These are phyloP conservation scores for Erysimum pusillum DNA, from an alignment of 441 rosid genomes.

Conservation along the genomic window DNA sequence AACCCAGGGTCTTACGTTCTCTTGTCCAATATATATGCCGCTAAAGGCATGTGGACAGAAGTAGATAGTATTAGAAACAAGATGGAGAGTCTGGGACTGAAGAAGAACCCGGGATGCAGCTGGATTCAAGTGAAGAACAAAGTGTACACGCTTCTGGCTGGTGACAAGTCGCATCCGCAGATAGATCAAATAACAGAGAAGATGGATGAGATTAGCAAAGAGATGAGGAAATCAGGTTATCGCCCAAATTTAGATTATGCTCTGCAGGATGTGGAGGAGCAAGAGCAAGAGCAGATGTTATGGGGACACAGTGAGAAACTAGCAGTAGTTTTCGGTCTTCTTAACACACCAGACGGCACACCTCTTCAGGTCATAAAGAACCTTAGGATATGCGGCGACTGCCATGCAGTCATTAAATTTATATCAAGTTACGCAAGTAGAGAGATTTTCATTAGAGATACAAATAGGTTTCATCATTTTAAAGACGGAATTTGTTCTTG, in stretches of 20 bases:
- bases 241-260: constrained; percentile 53
- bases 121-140: constrained; percentile 66
- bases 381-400: constrained; percentile 73
- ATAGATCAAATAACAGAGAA: constrained; percentile 56
- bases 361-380: constrained; percentile 68
- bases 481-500: constrained; percentile 70
- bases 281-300: constrained; percentile 64
- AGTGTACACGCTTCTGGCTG: constrained; percentile 67
- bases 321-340: constrained; percentile 66
- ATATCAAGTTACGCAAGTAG: constrained; percentile 57
- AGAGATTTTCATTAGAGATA: constrained; percentile 65
- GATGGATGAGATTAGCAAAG: constrained; percentile 54
- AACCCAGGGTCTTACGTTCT: constrained; percentile 68
- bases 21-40: constrained; percentile 67
- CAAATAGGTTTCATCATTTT: constrained; percentile 73
- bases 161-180: constrained; percentile 65
- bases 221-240: constrained; percentile 59
- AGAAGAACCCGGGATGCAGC: constrained; percentile 73
- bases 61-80: constrained; percentile 58
- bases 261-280: constrained; percentile 67
- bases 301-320: constrained; percentile 73
- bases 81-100: constrained; percentile 60
- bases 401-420: constrained; percentile 65
- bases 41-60: constrained; percentile 61
- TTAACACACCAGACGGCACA: constrained; percentile 60